Conservation (phyloP, 306 rosid species). For the Inga laurina region DNA sequence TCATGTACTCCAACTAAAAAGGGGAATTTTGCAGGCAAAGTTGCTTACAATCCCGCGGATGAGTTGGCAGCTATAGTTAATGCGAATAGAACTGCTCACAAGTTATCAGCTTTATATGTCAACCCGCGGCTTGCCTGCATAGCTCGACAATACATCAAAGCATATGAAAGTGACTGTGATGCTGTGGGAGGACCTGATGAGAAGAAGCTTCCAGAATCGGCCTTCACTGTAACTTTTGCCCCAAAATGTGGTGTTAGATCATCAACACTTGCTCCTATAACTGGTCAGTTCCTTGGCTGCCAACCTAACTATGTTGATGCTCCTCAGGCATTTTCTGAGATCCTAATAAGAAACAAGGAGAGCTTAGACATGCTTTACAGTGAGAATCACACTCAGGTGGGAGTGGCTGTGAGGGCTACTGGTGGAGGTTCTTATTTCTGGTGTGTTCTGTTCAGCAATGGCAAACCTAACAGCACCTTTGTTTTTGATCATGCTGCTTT, state of each 20-base stretch:
- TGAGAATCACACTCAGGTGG: slow-evolving; percentile 80
- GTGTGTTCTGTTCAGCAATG: slow-evolving; percentile 87
- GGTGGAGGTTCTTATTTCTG: slow-evolving; percentile 91
- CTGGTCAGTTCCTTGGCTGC: slow-evolving; percentile 88
- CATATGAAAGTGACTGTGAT: slow-evolving; percentile 69
- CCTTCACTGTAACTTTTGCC: slow-evolving; percentile 68
- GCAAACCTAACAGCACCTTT: slow-evolving; percentile 3
- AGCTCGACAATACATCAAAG: slow-evolving; percentile 86
- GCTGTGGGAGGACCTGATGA: slow-evolving; percentile 83
- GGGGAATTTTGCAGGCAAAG: slow-evolving; percentile 35
- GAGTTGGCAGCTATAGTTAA: slow-evolving; percentile 45
- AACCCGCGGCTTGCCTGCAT: slow-evolving; percentile 79
- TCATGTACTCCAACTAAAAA: neutral
- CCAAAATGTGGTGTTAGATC: slow-evolving; percentile 61
- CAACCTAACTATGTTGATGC: slow-evolving; percentile 66
- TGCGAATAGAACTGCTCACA: slow-evolving; percentile 49
- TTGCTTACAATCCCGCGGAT: slow-evolving; percentile 48
- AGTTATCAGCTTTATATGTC: slow-evolving; percentile 31
- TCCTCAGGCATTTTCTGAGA: slow-evolving; percentile 62
- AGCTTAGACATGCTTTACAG: slow-evolving; percentile 68
- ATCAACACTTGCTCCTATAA: slow-evolving; percentile 63
- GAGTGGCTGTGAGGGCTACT: slow-evolving; percentile 82
- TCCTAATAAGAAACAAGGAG: slow-evolving; percentile 64
- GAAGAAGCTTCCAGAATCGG: slow-evolving; percentile 79
- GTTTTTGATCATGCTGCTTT: too few species aligned